Evolutionary conservation across 2,329 filamentous ascomycete species (phyloP).

Genomic region (Claviceps maximensis): DNA sequence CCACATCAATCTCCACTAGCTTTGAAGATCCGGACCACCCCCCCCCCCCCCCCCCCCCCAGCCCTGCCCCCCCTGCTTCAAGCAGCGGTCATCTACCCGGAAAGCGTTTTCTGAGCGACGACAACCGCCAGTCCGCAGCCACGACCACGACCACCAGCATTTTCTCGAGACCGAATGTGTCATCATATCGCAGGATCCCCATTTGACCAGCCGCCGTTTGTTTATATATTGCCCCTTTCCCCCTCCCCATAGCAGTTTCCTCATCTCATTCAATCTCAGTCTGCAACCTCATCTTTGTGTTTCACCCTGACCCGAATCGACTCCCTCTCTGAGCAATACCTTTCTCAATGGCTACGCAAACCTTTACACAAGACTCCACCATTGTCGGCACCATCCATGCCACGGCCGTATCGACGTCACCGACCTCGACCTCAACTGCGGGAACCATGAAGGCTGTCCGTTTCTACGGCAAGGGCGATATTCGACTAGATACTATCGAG

Average conservation of each 20-base stretch:
- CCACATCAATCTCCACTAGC: background rate
- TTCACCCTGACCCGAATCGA: background rate
- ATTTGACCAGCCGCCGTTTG: background rate
- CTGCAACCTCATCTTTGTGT: background rate
- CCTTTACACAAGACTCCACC: slow-evolving; percentile 1
- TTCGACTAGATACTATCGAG: slow-evolving; percentile 38
- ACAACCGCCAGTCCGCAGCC: background rate
- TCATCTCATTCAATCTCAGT: background rate
- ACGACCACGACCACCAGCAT: background rate
- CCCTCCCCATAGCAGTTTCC: background rate
- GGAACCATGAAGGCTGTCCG: slow-evolving; percentile 36
- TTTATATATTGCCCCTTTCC: background rate
- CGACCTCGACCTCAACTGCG: background rate
- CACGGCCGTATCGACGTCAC: slow-evolving; percentile 2
- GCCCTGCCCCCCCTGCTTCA: background rate
- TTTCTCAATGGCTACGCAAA: slow-evolving; percentile 2
- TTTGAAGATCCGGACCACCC: background rate
- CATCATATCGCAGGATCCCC: background rate
- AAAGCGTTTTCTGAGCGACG: background rate
- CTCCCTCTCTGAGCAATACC: background rate
- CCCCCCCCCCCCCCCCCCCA: no score
- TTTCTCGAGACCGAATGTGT: background rate
- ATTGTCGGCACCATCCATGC: slow-evolving; percentile 6
- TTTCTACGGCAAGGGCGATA: slow-evolving; percentile 42
- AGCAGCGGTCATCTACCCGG: background rate